A percentile compares a stretch with the other conserved stretches of the same genome.
Conservation (phyloP, 2,329 filamentous ascomycete species). For the Elsinoe necatrix region DNA sequence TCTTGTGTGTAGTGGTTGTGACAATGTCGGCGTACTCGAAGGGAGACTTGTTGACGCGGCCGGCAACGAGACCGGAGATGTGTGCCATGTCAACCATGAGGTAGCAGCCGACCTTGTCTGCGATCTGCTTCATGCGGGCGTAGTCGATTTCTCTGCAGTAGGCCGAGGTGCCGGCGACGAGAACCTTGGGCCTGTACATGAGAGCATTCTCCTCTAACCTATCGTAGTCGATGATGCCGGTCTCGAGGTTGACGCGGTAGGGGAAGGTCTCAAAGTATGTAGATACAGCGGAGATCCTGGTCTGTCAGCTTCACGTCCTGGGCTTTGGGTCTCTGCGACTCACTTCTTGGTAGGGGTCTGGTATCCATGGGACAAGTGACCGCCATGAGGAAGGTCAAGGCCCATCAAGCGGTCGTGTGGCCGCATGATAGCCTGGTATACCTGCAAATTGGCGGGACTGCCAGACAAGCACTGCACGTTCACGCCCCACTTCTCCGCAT, state of each 20-base stretch:
- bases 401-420: slow-evolving; percentile 96
- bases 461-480: slow-evolving; percentile 76
- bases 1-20: slow-evolving; percentile 97
- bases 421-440: slow-evolving; percentile 95
- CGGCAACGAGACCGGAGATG: slow-evolving; percentile 88
- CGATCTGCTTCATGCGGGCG: slow-evolving; percentile 79
- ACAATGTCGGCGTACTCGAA: slow-evolving; percentile 89
- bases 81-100: slow-evolving; percentile 95
- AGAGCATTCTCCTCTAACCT: slow-evolving; percentile 78
- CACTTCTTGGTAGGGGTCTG: slow-evolving; percentile 83
- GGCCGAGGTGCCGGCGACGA: slow-evolving; percentile 88
- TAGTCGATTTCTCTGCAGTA: slow-evolving; percentile 97
- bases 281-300: slow-evolving; percentile 82
- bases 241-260: slow-evolving; percentile 82
- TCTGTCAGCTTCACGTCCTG: not conserved
- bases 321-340: not conserved
- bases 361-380: slow-evolving; percentile 93
- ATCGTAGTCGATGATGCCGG: slow-evolving; percentile 91
- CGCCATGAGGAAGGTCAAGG: slow-evolving; percentile 86
- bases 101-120: slow-evolving; percentile 86
- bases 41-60: slow-evolving; percentile 81
- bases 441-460: slow-evolving; percentile 92
- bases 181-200: slow-evolving; percentile 89
- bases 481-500: slow-evolving; percentile 89
- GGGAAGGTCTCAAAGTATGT: slow-evolving; percentile 99